phyloP scores from a whole-genome alignment of 2,329 filamentous ascomycete species.

The Aspergillus fischeri region DNA sequence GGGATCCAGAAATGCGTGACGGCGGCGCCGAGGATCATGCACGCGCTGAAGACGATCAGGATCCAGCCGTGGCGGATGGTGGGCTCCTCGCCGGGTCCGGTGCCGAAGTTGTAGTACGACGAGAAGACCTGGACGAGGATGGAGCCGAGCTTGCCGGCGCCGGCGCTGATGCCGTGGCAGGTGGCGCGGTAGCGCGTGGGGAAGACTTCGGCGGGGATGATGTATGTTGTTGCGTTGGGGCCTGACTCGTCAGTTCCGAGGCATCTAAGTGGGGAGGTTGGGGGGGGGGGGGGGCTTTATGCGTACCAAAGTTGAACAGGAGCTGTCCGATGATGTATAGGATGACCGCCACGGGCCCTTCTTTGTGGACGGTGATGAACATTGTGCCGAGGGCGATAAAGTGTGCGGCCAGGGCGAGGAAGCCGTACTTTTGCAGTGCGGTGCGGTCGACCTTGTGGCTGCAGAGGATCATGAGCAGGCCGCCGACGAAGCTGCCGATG shows the following conservation, averaged over 20 bases:
- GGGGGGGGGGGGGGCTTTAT: constrained; percentile 20
- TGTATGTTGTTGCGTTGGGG: constrained; percentile 40
- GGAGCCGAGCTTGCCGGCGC: constrained; percentile 51
- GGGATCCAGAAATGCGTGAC: constrained; percentile 42
- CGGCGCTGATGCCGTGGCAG: constrained; percentile 53
- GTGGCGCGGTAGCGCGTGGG: constrained; percentile 53
- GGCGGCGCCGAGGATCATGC: constrained; percentile 39
- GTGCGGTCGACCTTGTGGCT: constrained; percentile 40
- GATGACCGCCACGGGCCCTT: constrained; percentile 34
- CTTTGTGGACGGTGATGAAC: constrained; percentile 37
- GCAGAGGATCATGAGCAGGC: constrained; percentile 37
- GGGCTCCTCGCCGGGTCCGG: constrained; percentile 25
- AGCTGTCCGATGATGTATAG: constrained; percentile 45
- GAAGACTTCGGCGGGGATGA: constrained; percentile 55
- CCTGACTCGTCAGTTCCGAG: constrained; percentile 13
- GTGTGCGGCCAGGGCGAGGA: constrained; percentile 39
- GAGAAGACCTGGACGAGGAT: constrained; percentile 41
- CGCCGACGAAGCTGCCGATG: constrained; percentile 41
- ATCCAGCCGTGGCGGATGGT: constrained; percentile 39
- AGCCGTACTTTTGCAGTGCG: constrained; percentile 43
- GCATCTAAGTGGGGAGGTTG: neutral
- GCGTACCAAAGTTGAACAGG: constrained; percentile 47
- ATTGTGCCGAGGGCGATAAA: constrained; percentile 43
- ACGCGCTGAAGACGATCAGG: constrained; percentile 38
- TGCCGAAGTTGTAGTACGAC: constrained; percentile 38